Evolutionary conservation across 139 green algal species (phyloP).

Genomic region (Astrephomene gubernaculifera): DNA sequence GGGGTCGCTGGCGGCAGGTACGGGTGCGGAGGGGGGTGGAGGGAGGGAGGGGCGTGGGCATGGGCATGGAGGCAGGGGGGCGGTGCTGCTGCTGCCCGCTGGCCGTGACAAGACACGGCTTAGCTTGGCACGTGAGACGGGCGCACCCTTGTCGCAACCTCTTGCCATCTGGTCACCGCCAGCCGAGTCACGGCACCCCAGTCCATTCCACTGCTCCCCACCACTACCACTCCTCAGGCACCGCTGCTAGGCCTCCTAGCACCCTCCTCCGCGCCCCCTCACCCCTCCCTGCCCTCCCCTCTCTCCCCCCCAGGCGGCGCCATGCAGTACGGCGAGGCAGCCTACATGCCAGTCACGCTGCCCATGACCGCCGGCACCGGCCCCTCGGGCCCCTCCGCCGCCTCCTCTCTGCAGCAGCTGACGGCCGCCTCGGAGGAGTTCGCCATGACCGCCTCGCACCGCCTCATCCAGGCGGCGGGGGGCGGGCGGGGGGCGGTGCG

Average conservation of each 20-base stretch:
- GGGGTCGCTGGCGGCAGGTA: slow-evolving; percentile 3
- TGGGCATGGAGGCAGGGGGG: background rate
- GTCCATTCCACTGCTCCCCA: background rate
- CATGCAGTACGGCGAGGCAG: slow-evolving; percentile 24
- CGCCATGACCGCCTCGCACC: slow-evolving; percentile 30
- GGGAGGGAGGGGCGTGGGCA: background rate
- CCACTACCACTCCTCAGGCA: too few relatives aligned
- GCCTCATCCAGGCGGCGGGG: slow-evolving; percentile 35
- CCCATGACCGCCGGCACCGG: background rate
- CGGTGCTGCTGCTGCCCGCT: background rate
- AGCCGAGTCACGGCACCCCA: background rate
- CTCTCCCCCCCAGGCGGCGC: background rate
- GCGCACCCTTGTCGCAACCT: background rate
- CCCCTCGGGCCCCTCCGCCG: background rate
- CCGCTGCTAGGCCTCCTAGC: too few relatives aligned
- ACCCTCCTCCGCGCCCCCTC: too few relatives aligned
- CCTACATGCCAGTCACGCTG: slow-evolving; percentile 32
- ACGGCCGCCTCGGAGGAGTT: slow-evolving; percentile 25
- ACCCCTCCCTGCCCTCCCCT: background rate
- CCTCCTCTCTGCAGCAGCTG: background rate
- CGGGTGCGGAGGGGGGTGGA: background rate
- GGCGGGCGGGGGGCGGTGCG: slow-evolving; percentile 18
- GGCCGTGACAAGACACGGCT: background rate
- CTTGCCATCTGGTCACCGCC: background rate
- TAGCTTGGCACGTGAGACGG: background rate